Evolutionary conservation across 495 filamentous ascomycete genomes (phyloP).

Genomic region (Hypoxylon lienhwacheense): DNA sequence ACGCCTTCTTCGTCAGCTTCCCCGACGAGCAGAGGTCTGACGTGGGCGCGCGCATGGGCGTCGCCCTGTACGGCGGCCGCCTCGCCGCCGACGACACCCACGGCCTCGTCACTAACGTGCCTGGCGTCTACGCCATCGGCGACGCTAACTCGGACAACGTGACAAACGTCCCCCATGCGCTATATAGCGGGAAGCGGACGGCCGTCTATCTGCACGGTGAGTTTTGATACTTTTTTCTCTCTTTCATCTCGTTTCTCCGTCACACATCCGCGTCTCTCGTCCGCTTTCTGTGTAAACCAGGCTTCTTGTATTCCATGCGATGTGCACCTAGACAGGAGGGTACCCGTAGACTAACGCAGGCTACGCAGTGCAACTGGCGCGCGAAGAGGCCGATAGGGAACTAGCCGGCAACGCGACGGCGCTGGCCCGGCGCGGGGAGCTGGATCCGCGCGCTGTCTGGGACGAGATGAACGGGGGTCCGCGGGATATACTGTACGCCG

Average conservation of each 20-base stretch:
- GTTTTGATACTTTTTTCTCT: constrained; percentile 9
- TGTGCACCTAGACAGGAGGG: too few relatives aligned
- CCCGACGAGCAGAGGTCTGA: constrained; percentile 48
- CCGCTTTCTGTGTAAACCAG: too few relatives aligned
- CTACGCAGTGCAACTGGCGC: constrained; percentile 33
- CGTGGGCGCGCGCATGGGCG: constrained; percentile 45
- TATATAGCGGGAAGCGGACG: constrained; percentile 60
- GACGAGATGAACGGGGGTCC: constrained; percentile 37
- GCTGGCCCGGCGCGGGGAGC: constrained; percentile 19
- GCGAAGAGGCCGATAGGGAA: constrained; percentile 24
- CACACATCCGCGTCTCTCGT: too few relatives aligned
- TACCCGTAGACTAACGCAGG: too few relatives aligned
- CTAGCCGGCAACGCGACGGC: constrained; percentile 26
- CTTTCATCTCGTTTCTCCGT: too few relatives aligned
- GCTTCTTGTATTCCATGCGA: too few relatives aligned
- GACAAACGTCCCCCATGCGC: constrained; percentile 63
- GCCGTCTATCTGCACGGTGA: constrained; percentile 59
- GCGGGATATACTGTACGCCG: constrained; percentile 32
- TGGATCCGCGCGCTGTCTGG: constrained; percentile 34
- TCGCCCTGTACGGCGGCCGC: constrained; percentile 48
- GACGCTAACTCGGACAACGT: constrained; percentile 60
- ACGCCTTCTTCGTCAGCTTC: constrained; percentile 55
- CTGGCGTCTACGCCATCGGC: constrained; percentile 58
- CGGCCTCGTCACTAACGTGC: constrained; percentile 50
- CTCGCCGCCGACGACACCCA: constrained; percentile 45